A percentile compares a stretch with the other conserved stretches of the same genome.
phyloP scores from a whole-genome alignment of 192 early-diverging fungal genomes.

The Podila epicladia region DNA sequence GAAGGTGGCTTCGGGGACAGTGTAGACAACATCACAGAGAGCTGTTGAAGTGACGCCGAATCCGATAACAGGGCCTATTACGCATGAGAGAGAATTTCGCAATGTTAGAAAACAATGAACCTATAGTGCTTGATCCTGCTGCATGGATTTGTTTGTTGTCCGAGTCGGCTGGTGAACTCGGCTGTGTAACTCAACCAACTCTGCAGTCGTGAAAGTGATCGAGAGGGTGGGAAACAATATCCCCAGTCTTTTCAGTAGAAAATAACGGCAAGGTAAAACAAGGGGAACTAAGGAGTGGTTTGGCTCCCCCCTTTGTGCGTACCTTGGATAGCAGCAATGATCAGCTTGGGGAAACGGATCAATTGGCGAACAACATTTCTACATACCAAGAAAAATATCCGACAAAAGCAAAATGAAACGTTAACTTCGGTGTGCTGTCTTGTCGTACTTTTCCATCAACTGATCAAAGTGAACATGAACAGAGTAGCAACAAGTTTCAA shows the following conservation, averaged over 20 bases:
- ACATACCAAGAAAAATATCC: background rate
- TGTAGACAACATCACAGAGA: constrained; percentile 76
- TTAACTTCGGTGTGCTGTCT: no score
- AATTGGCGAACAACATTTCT: constrained; percentile 53
- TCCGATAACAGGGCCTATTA: constrained; percentile 72
- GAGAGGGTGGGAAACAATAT: no score
- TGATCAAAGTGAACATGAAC: constrained; percentile 12
- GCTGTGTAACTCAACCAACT: no score
- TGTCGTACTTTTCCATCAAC: background rate
- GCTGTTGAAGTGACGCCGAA: constrained; percentile 73
- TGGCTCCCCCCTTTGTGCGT: background rate
- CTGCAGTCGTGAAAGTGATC: no score
- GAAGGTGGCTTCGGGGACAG: constrained; percentile 70
- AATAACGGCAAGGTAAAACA: no score
- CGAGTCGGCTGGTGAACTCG: no score
- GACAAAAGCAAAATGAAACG: background rate
- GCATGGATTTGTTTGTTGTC: no score
- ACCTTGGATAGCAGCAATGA: constrained; percentile 79
- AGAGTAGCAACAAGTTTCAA: constrained; percentile 36
- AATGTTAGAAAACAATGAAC: background rate
- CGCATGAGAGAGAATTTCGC: background rate
- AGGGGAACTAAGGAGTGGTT: no score
- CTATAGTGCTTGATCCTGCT: no score
- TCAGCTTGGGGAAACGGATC: constrained; percentile 74
- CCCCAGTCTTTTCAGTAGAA: no score